Conservation (phyloP, 257 asterid genomes). For the Nicotiana otophora region DNA sequence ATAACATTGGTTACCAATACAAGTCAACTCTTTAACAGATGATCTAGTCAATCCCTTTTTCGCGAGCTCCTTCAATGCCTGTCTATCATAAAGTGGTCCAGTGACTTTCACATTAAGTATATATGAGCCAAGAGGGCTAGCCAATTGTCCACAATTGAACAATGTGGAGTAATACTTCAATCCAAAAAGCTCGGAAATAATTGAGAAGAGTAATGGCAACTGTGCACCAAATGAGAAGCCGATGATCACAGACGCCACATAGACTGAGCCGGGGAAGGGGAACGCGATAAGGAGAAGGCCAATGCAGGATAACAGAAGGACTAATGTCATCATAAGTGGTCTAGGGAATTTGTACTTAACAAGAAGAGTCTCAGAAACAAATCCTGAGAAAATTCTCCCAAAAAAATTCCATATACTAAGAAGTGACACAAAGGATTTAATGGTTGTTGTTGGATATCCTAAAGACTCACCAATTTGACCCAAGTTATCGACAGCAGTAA, state of each 20-base stretch:
- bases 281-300: conserved; percentile 66
- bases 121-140: conserved; percentile 70
- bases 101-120: conserved; percentile 56
- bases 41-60: conserved; percentile 48
- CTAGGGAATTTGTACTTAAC: conserved; percentile 55
- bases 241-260: conserved; percentile 51
- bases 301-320: conserved; percentile 49
- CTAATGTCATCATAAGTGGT: conserved; percentile 64
- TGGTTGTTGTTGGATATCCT: conserved; percentile 63
- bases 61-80: conserved; percentile 51
- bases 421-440: conserved; percentile 57
- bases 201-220: conserved; percentile 49
- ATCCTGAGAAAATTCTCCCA: conserved; percentile 71
- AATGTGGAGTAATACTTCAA: conserved; percentile 59
- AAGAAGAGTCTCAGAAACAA: conserved; percentile 53
- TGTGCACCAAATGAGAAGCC: conserved; percentile 86
- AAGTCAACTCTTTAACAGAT: conserved; percentile 46
- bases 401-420: conserved; percentile 77
- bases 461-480: conserved; percentile 75
- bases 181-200: conserved; percentile 70
- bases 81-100: conserved; percentile 57
- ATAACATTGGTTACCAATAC: conserved; percentile 52
- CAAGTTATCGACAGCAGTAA: conserved; percentile 72
- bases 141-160: conserved; percentile 79
- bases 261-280: conserved; percentile 60